A percentile compares a stretch with the other conserved stretches of the same genome.
Evolutionary conservation across 257 asterid species (phyloP).

Genomic region (Solanum lycopersicoides): DNA sequence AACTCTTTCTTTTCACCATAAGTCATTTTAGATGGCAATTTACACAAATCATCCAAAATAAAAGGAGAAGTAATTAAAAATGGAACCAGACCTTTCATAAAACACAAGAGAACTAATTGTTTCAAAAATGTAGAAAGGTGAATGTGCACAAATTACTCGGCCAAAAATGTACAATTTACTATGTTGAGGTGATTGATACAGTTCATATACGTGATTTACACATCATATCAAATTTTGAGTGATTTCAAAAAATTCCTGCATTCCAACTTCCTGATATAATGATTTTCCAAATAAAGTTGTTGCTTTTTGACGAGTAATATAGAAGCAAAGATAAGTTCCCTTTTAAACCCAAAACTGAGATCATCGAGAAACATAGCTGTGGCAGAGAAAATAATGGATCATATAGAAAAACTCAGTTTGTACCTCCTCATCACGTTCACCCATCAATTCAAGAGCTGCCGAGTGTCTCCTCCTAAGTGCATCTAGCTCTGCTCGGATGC

Average conservation of each 20-base stretch:
- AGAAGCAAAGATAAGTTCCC: background rate
- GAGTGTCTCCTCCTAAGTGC: constrained; percentile 92
- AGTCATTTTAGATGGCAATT: background rate
- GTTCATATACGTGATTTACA: background rate
- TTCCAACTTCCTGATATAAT: background rate
- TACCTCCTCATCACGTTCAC: constrained; percentile 99
- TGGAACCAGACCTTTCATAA: background rate
- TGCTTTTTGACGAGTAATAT: background rate
- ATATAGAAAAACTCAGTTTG: background rate
- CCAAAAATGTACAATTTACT: background rate
- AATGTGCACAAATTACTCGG: background rate
- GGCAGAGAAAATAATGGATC: background rate
- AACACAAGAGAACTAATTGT: background rate
- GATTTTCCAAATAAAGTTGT: background rate
- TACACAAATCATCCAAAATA: background rate
- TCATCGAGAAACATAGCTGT: background rate
- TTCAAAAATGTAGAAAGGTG: background rate
- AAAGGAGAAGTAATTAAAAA: background rate
- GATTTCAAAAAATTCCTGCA: background rate
- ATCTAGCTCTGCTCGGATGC: constrained; percentile 85
- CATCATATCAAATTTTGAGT: background rate
- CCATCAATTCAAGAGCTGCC: constrained; percentile 97
- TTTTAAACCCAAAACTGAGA: background rate
- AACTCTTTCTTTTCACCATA: background rate
- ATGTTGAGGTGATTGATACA: background rate